Evolutionary conservation across 495 filamentous ascomycete species (phyloP).

Genomic region (Trichoderma erinaceum): DNA sequence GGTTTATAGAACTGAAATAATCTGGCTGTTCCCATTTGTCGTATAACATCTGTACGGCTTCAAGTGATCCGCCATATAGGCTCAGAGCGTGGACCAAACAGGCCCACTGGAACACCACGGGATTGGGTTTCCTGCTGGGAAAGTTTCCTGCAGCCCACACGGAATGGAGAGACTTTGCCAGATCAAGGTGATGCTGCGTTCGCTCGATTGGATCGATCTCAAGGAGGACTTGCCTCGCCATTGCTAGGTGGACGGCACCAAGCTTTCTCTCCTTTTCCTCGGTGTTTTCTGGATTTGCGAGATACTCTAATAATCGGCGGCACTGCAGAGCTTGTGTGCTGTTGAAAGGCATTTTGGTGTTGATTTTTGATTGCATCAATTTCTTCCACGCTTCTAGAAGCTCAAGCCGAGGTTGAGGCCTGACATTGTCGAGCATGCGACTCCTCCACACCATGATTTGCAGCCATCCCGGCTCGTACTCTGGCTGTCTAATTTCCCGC

Average conservation of each 20-base stretch:
- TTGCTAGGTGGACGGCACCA: conserved; percentile 42
- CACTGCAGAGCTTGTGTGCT: conserved; percentile 58
- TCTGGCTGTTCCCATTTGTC: conserved; percentile 30
- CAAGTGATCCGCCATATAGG: conserved; percentile 51
- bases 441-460: conserved; percentile 46
- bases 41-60: conserved; percentile 48
- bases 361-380: conserved; percentile 55
- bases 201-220: conserved; percentile 34
- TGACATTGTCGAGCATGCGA: conserved; percentile 38
- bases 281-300: conserved; percentile 38
- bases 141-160: background rate
- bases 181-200: conserved; percentile 37
- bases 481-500: conserved; percentile 45
- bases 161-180: conserved; percentile 52
- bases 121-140: conserved; percentile 1
- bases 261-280: conserved; percentile 38
- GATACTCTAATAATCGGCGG: conserved; percentile 51
- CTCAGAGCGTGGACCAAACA: conserved; percentile 51
- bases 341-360: conserved; percentile 47
- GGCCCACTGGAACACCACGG: conserved; percentile 34
- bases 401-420: conserved; percentile 54
- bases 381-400: conserved; percentile 56
- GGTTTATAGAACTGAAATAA: background rate
- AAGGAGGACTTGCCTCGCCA: conserved; percentile 33
- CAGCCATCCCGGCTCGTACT: conserved; percentile 56